These are phyloP conservation scores for Chara braunii DNA, from an alignment of 139 green algal genomes.

Conservation along the genomic window DNA sequence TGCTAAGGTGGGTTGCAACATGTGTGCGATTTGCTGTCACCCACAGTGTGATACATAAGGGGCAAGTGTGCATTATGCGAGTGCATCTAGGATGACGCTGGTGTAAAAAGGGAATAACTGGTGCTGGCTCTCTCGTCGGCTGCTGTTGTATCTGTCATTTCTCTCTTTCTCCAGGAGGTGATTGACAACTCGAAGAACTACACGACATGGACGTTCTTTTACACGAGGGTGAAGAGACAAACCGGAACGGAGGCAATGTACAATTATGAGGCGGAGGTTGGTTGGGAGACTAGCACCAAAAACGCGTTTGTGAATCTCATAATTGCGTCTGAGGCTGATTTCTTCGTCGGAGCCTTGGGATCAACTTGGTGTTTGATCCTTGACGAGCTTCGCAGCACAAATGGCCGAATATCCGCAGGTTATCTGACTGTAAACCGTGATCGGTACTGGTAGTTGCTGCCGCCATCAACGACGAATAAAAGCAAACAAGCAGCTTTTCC, in stretches of 20 bases:
- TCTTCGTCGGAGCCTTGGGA: slow-evolving; percentile 12
- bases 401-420: slow-evolving; percentile 1
- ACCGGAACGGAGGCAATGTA: slow-evolving; percentile 1
- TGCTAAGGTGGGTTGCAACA: too few species aligned
- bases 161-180: slow-evolving; percentile 6
- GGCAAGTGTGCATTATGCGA: too few species aligned
- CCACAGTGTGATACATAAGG: too few species aligned
- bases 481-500: too few species aligned
- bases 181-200: slow-evolving; percentile 2
- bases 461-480: too few species aligned
- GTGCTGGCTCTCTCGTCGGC: too few species aligned
- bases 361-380: slow-evolving; percentile 14
- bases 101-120: too few species aligned
- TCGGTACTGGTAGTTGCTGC: slow-evolving; percentile 11
- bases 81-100: too few species aligned
- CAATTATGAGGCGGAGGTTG: slow-evolving; percentile 1
- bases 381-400: slow-evolving; percentile 9
- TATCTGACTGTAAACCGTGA: slow-evolving; percentile 15
- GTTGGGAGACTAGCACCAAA: background rate
- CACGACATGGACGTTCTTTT: slow-evolving; percentile 22
- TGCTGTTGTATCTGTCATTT: too few species aligned
- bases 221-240: slow-evolving; percentile 16
- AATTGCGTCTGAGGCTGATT: slow-evolving; percentile 10
- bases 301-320: slow-evolving; percentile 26
- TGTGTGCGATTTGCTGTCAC: too few species aligned